These are phyloP conservation scores for Yamadazyma sp. DNA, from an alignment of 1,139 yeast genomes.

Conservation along the genomic window DNA sequence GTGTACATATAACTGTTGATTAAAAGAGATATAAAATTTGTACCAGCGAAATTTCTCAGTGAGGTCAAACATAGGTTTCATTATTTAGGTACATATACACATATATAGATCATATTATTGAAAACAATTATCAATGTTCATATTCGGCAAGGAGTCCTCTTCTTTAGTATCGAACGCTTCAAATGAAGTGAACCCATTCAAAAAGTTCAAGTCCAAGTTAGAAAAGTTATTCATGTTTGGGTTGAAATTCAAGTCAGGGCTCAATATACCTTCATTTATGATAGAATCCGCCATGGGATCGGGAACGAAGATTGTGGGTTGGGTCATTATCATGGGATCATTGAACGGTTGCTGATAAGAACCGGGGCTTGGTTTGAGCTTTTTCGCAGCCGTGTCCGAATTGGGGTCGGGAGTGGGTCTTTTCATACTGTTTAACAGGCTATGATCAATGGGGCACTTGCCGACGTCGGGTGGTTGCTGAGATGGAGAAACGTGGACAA, in stretches of 20 bases:
- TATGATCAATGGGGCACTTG: constrained; percentile 21
- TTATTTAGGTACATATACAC: too few species aligned
- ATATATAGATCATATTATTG: too few species aligned
- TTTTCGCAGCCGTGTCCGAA: constrained; percentile 5
- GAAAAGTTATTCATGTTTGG: constrained; percentile 11
- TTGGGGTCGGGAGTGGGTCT: neutral
- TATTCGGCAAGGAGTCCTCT: neutral
- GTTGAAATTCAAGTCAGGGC: constrained; percentile 6
- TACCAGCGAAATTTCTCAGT: too few species aligned
- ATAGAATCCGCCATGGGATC: neutral
- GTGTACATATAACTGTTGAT: neutral
- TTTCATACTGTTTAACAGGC: constrained; percentile 2
- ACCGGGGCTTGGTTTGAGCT: neutral
- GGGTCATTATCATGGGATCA: neutral
- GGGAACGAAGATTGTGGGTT: neutral
- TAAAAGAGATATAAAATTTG: neutral
- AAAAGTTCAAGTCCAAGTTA: constrained; percentile 34
- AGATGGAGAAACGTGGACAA: constrained; percentile 12
- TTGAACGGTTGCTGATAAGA: neutral
- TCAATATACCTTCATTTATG: constrained; percentile 1
- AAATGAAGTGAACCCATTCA: constrained; percentile 20
- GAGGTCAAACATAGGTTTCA: too few species aligned
- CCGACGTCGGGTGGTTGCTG: neutral
- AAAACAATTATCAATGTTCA: constrained; percentile 6
- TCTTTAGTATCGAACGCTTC: constrained; percentile 3